Evolutionary conservation across 2,329 filamentous ascomycete genomes (phyloP).

Genomic region (Exophiala alcalophila): DNA sequence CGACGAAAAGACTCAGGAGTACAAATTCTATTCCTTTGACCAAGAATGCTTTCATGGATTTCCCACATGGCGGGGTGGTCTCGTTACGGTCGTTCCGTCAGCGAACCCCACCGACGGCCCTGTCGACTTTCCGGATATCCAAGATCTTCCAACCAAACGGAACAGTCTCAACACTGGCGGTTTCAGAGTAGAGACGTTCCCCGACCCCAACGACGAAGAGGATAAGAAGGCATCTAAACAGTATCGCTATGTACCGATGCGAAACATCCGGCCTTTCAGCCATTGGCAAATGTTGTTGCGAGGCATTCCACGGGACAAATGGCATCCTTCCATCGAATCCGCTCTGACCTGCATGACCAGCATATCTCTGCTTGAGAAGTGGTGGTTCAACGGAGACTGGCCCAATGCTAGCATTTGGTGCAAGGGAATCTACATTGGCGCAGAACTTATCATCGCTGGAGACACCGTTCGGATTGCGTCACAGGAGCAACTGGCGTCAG

Average conservation of each 20-base stretch:
- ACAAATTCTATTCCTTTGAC: slow-evolving; percentile 37
- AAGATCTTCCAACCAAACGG: slow-evolving; percentile 39
- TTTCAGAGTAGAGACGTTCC: slow-evolving; percentile 57
- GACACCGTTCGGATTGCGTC: slow-evolving; percentile 55
- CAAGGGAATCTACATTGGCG: slow-evolving; percentile 55
- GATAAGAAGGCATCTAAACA: slow-evolving; percentile 54
- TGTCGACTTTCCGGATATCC: slow-evolving; percentile 46
- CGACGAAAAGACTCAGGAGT: slow-evolving; percentile 33
- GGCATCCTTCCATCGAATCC: slow-evolving; percentile 54
- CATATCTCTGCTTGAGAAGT: slow-evolving; percentile 52
- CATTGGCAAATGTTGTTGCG: slow-evolving; percentile 53
- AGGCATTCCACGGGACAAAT: slow-evolving; percentile 39
- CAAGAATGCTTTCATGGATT: slow-evolving; percentile 36
- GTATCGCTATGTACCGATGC: slow-evolving; percentile 54
- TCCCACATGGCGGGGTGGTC: slow-evolving; percentile 56
- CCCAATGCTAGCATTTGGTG: slow-evolving; percentile 53
- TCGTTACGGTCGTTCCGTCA: slow-evolving; percentile 52
- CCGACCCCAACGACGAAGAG: slow-evolving; percentile 46
- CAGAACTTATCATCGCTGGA: slow-evolving; percentile 54
- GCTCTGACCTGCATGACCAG: slow-evolving; percentile 54
- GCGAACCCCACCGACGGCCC: slow-evolving; percentile 34
- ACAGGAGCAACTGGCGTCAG: no score
- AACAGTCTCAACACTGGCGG: slow-evolving; percentile 51
- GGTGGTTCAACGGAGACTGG: slow-evolving; percentile 54
- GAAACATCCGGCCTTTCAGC: slow-evolving; percentile 54